Evolutionary conservation across 805 yeast species (phyloP).

Genomic region (Lipomyces yamanashiensis): DNA sequence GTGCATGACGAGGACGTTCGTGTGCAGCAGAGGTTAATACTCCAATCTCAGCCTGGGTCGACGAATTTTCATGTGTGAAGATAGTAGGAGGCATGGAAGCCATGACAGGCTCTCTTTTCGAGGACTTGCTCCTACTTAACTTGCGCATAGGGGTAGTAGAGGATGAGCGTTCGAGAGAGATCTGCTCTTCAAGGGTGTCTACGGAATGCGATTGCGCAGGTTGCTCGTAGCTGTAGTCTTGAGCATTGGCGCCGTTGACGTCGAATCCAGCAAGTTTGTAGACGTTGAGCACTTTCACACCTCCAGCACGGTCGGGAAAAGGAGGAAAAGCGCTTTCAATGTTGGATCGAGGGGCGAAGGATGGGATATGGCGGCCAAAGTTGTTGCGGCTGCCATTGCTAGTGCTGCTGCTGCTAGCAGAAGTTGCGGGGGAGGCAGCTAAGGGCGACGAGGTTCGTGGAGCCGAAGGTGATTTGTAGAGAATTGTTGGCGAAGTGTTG

Average conservation of each 20-base stretch:
- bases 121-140: not conserved
- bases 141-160: not conserved
- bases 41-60: not conserved
- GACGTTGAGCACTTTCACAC: constrained; percentile 43
- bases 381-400: not conserved
- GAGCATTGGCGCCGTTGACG: constrained; percentile 45
- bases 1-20: not conserved
- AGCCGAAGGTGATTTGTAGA: not conserved
- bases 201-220: not conserved
- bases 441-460: not conserved
- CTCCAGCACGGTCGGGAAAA: constrained; percentile 44
- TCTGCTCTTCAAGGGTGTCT: not conserved
- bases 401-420: not conserved
- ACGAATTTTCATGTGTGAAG: not conserved
- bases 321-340: constrained; percentile 49
- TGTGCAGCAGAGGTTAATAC: not conserved
- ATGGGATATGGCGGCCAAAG: not conserved
- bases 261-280: constrained; percentile 53
- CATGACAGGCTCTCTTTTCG: no score
- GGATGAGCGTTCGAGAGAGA: not conserved
- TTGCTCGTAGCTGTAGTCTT: not conserved
- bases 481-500: not conserved
- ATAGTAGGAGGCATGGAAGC: not conserved
- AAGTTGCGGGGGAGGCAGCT: not conserved
- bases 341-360: constrained; percentile 31